Evolutionary conservation across 179 eudicot genomes (phyloP), one percentile per base, ranked within the genome.

Genomic region (Beta lomatogona): DNA sequence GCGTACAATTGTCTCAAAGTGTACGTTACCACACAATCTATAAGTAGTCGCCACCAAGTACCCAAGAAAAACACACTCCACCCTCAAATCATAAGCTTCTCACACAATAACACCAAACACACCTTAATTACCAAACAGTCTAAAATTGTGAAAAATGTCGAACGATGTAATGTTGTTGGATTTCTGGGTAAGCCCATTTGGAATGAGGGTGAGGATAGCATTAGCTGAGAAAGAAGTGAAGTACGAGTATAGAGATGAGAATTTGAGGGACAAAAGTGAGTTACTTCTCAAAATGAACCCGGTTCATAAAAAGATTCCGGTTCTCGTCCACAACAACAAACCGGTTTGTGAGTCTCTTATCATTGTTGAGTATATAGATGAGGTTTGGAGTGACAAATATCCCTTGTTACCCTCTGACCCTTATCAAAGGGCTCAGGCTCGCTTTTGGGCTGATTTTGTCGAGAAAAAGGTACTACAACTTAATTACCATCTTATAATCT

Each of bases 401-500:
- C 65, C 77, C 19, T 57, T 75, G 65, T 16, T 75, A 65, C 77
- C 66, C 3, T 55, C 64, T 57, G 52, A 75, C 57, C 66, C 77
- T 31, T 36, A 75, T 75, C 52, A 55, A 9, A 31, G 66, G 15
- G 77, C 77, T 36, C 66, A 18, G 18, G 65, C 77, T 55, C 77
- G 77, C 31, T 75, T 75, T 4, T 73, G 64, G 77, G 77, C 31
- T 75, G 65, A 75, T 57, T 75, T 14, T 57, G 52, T 75, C 57
- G 77, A 75, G 7, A 75, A 75, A 36, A 75, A 75, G 77, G 77
- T 57, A 28, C 36, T 12, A 48, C 70, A 36, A 36, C n/a, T n/a
- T n/a, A n/a, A 36, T 36, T 2, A 36, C 41, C 0, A 36, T 36
- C 41, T 36, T 1, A 36, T 36, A 36, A 1, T 52, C 4, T 9